Base-by-base conservation (phyloP, 2,329 filamentous ascomycete species). In the Cercospora nicotianae region DNA sequence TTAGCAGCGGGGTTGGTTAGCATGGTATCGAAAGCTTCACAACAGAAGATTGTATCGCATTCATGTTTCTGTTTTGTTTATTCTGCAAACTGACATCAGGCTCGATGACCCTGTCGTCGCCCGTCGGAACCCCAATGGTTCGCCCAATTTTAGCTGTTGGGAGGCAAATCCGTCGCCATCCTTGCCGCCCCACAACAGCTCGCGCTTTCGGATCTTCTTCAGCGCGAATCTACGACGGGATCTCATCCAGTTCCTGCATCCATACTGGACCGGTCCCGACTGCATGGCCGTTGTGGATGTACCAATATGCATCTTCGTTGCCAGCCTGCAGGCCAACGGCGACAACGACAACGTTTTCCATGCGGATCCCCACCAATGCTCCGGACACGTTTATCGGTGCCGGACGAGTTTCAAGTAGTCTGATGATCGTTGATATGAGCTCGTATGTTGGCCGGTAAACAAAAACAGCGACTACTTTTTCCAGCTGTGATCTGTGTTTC, bases 11-110 rank as follows among this genome's bases (percentile, higher is more conserved):
- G 67, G 67, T 68, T 68, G 67, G 69, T 60, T 65, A 67, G 67
- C 66, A 71, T 69, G 66, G 67, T 65, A 68, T 64, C 42, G 60
- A 67, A 59, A 66, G 64, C 67, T 68, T 68, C 57, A 42, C 66
- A 67, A 31, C 53, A 57, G 23, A 30, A 31, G 13, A 28, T 18
- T 57, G 26, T 57, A n/a, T 31, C 53, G 31, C 23, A n/a, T 57
- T 31, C 53, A 31, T 57, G 18, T 57, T 57, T 28, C 20, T 30
- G 53, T 30, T 30, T 30, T 26, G 16, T 31, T 23, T 8, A n/a
- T 39, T 20, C 45, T 30, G 26, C 20, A 33, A 39, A 48, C 23
- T 63, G 60, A 63, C 45, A 48, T 26, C 48, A 48, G 42, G 39
- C 33, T 26, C 10, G 30, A 61, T 42, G 16, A 45, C 39, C 26